Percentiles rank a stretch among this genome's conserved stretches.
These are phyloP conservation scores for Fusarium sp. DNA, from an alignment of 2,329 filamentous ascomycete species.

Conservation along the genomic window DNA sequence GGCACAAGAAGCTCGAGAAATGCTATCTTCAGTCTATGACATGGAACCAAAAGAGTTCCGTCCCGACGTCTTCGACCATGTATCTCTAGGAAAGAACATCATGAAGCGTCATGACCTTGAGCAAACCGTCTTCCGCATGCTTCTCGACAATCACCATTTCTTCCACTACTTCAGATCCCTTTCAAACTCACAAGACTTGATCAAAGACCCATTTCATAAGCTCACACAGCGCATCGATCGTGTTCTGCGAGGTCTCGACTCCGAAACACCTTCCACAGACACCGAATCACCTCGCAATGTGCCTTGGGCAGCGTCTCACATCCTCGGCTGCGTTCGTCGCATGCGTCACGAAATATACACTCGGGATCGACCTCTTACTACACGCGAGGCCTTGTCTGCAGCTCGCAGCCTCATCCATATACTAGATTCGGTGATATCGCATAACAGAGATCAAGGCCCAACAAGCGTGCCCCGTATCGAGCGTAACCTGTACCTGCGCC, in stretches of 20 bases:
- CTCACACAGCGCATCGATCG: slow-evolving; percentile 60
- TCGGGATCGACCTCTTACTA: slow-evolving; percentile 52
- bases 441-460: slow-evolving; percentile 52
- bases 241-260: slow-evolving; percentile 58
- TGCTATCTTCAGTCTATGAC: slow-evolving; percentile 60
- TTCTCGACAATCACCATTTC: slow-evolving; percentile 65
- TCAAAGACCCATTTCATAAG: slow-evolving; percentile 60
- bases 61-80: slow-evolving; percentile 57
- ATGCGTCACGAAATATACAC: slow-evolving; percentile 57
- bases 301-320: slow-evolving; percentile 62
- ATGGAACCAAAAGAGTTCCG: slow-evolving; percentile 56
- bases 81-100: slow-evolving; percentile 48
- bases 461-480: slow-evolving; percentile 44
- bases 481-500: slow-evolving; percentile 60
- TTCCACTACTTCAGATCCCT: slow-evolving; percentile 63
- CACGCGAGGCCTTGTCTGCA: slow-evolving; percentile 57
- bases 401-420: slow-evolving; percentile 61
- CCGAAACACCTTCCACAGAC: slow-evolving; percentile 5
- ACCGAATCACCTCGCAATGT: slow-evolving; percentile 54
- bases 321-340: slow-evolving; percentile 55
- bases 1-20: slow-evolving; percentile 62
- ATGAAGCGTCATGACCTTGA: slow-evolving; percentile 60
- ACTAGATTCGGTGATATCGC: slow-evolving; percentile 57
- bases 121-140: slow-evolving; percentile 63
- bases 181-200: slow-evolving; percentile 56